A percentile compares a stretch with the other conserved stretches of the same genome.
Conservation (phyloP, 352 stramenopile species). For the Phytophthora podocarpi region DNA sequence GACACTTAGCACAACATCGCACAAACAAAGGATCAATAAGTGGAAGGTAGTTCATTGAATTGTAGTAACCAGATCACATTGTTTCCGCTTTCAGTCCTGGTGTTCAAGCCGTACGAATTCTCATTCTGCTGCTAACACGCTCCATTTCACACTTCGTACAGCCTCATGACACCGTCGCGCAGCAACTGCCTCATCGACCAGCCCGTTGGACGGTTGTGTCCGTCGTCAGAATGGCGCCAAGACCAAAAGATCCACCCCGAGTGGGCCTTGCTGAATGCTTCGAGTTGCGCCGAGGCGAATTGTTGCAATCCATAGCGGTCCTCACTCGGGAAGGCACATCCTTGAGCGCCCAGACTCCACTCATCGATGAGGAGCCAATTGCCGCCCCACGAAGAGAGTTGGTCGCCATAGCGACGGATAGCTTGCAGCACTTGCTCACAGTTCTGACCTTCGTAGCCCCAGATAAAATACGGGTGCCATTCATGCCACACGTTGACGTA, state of each 20-base stretch:
- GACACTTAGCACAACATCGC: neutral
- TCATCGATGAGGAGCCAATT: slow-evolving; percentile 86
- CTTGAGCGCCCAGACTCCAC: slow-evolving; percentile 74
- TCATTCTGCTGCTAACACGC: too few species aligned
- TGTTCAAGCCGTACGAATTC: too few species aligned
- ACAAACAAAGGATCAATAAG: slow-evolving; percentile 1
- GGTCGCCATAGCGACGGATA: slow-evolving; percentile 57
- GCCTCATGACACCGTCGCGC: slow-evolving; percentile 63
- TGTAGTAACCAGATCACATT: too few species aligned
- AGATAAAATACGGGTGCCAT: slow-evolving; percentile 89
- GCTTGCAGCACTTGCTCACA: slow-evolving; percentile 63
- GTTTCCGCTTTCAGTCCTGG: too few species aligned
- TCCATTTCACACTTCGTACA: slow-evolving; percentile 28
- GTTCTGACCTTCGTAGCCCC: slow-evolving; percentile 74
- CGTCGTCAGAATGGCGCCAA: slow-evolving; percentile 80
- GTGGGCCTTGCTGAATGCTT: slow-evolving; percentile 63
- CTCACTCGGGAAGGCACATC: slow-evolving; percentile 59
- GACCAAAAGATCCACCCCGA: slow-evolving; percentile 89
- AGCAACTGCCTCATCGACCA: slow-evolving; percentile 85
- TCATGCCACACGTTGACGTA: slow-evolving; percentile 88
- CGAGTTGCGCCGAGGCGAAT: slow-evolving; percentile 64
- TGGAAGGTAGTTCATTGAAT: slow-evolving; percentile 2
- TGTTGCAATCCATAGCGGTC: slow-evolving; percentile 49
- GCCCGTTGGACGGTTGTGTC: slow-evolving; percentile 50
- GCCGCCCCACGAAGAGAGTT: slow-evolving; percentile 62